Conservation (phyloP, 805 yeast species). For the Zygoascus ofunaensis region DNA sequence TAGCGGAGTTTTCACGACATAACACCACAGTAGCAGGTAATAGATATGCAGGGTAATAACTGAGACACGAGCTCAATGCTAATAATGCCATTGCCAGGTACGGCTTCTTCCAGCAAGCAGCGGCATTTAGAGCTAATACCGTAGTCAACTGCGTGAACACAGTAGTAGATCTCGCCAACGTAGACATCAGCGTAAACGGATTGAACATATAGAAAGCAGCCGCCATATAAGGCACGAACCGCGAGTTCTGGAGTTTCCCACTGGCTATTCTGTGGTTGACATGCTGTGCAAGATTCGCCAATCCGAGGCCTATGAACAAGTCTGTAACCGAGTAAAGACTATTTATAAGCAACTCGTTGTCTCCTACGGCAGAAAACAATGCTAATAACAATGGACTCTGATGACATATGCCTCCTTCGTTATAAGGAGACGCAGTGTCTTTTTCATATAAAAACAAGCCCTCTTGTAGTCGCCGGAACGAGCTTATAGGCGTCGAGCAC, state of each 20-base stretch:
- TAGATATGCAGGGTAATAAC: slow-evolving; percentile 53
- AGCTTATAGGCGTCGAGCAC: slow-evolving; percentile 64
- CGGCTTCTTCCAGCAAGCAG: slow-evolving; percentile 32
- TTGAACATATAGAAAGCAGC: slow-evolving; percentile 66
- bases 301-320: slow-evolving; percentile 42
- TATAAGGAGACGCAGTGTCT: slow-evolving; percentile 76
- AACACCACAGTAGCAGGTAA: slow-evolving; percentile 45
- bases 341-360: slow-evolving; percentile 18
- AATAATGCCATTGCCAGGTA: slow-evolving; percentile 42
- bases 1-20: slow-evolving; percentile 6
- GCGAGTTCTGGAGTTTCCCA: neutral
- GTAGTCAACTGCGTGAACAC: slow-evolving; percentile 53
- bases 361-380: slow-evolving; percentile 35
- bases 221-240: slow-evolving; percentile 33
- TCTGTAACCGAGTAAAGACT: slow-evolving; percentile 53
- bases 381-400: slow-evolving; percentile 70
- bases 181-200: slow-evolving; percentile 66
- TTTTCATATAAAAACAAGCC: slow-evolving; percentile 63
- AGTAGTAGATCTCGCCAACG: slow-evolving; percentile 59
- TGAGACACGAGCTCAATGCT: slow-evolving; percentile 55
- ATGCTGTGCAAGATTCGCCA: slow-evolving; percentile 26
- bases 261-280: slow-evolving; percentile 1
- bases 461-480: slow-evolving; percentile 53
- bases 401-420: slow-evolving; percentile 71
- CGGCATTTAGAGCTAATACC: slow-evolving; percentile 35